These are phyloP conservation scores for Salix purpurea DNA, from an alignment of 345 rosid species.

Conservation along the genomic window DNA sequence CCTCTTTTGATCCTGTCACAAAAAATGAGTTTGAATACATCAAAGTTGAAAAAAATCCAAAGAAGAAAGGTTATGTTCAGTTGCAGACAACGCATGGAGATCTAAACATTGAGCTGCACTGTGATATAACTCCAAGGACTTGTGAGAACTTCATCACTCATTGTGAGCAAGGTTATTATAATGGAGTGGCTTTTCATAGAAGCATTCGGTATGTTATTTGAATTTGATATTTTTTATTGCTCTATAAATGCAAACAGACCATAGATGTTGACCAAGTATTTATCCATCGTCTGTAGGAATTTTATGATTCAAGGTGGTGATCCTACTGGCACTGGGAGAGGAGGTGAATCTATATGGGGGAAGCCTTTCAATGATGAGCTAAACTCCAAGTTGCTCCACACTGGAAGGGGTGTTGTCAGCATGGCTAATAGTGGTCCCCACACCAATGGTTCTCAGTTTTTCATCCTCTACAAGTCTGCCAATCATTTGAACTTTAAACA, in stretches of 20 bases:
- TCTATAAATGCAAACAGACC: background rate
- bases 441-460: conserved; percentile 95
- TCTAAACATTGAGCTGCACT: conserved; percentile 87
- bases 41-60: conserved; percentile 89
- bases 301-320: conserved; percentile 99
- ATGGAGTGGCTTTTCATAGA: conserved; percentile 75
- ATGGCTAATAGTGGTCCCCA: conserved; percentile 99
- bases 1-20: conserved; percentile 82
- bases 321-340: conserved; percentile 87
- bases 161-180: conserved; percentile 77
- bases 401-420: conserved; percentile 92
- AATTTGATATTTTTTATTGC: background rate
- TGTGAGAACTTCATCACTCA: conserved; percentile 89
- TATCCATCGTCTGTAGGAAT: conserved; percentile 42
- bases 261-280: conserved; percentile 2
- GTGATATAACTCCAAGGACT: conserved; percentile 86
- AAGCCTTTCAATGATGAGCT: conserved; percentile 90
- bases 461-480: conserved; percentile 97
- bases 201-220: conserved; percentile 50
- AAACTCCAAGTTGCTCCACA: conserved; percentile 83
- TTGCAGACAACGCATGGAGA: conserved; percentile 85
- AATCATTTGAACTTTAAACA: conserved; percentile 87
- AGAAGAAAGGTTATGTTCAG: conserved; percentile 95
- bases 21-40: conserved; percentile 73
- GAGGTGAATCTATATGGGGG: conserved; percentile 96